Evolutionary conservation across 768 basidiomycete genomes (phyloP), one percentile per base, ranked within the genome.

Genomic region (Lactifluus subvellereus): DNA sequence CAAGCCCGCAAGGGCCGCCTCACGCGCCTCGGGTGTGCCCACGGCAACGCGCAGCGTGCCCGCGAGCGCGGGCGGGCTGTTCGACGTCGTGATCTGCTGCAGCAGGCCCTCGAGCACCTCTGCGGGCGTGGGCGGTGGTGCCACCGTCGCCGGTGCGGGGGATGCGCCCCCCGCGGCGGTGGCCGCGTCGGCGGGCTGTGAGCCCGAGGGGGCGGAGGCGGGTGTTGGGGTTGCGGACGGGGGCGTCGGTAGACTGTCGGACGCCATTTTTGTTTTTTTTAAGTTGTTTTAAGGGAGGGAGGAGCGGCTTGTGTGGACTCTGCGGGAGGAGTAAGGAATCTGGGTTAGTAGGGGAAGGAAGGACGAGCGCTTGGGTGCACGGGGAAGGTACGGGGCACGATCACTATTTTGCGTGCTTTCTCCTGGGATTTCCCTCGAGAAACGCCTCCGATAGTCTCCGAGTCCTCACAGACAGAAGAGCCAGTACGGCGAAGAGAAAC

Each of bases 211-310:
- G 6, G 37, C n/a, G 1, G 62, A 43, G 13, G 58, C 37, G 5
- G 53, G 40, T n/a, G 58, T 48, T 27, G 57, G 45, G 0, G 62
- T 59, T 20, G 57, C 4, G 18, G 57, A 54, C 7, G 62, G 62
- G 13, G 62, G 62, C 32, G 62, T 64, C n/a, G 62, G 62, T 43
- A 64, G 38, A 42, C 57, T 54, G 13, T 64, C 58, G 48, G 62
- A 37, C 18, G 62, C 30, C 62, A 64, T 63, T 59, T 30, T 40
- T 18, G 33, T 38, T 43, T 53, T 43, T 53, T 43, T 10, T 33
- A 33, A 57, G 16, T 9, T 6, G 6, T 3, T 9, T 2, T 14
- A 14, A 40, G 32, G 13, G 27, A 27, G 18, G 1, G 48, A 20
- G 37, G 40, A 16, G 6, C 10, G 40, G 8, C 11, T 27, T 30